Base-by-base conservation (phyloP, 169 alveolate genomes). In the Plasmodium relictum region DNA sequence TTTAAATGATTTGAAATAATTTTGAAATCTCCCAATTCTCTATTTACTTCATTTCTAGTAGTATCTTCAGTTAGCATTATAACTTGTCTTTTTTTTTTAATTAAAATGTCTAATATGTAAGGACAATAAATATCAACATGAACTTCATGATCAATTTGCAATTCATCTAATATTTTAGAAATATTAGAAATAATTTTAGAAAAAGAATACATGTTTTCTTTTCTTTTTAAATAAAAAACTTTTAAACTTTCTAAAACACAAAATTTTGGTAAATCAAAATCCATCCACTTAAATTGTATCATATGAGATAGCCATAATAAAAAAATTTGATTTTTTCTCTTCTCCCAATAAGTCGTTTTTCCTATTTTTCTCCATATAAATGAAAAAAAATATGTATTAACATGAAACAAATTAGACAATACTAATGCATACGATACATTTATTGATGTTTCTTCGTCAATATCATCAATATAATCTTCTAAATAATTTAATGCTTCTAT, bases 351-450 rank as follows among this genome's bases (percentile, higher is more conserved):
- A 24, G 93, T 80, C 1, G 91, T 93, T 44, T 92, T 90, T 22
- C 94, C 96, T 39, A 94, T 92, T 62, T 66, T 94, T 58, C 96
- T 90, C 95, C 95, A 91, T 39, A 94, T 69, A 73, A 88, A 94
- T 18, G 95, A 73, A 50, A 88, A 91, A 26, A 94, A 66, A 73
- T 94, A 94, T 18, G 88, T 59, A 78, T 94, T 94, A 41, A 74
- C 39, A 63, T 92, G 92, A 88, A 68, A 70, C 20, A 71, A 10
- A 74, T 88, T 72, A 12, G 95, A 80, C 39, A 88, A 80, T 45
- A 93, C 73, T 59, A 88, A 80, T 58, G 96, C 88, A 54, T 88
- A 62, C 8, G 95, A 94, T 12, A 92, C 48, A 65, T 91, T 92
- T 22, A 94, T 92, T 16, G 95, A 90, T 14, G 93, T 70, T 63